Conservation (phyloP, 1,139 yeast genomes). For the Pichia sp. region DNA sequence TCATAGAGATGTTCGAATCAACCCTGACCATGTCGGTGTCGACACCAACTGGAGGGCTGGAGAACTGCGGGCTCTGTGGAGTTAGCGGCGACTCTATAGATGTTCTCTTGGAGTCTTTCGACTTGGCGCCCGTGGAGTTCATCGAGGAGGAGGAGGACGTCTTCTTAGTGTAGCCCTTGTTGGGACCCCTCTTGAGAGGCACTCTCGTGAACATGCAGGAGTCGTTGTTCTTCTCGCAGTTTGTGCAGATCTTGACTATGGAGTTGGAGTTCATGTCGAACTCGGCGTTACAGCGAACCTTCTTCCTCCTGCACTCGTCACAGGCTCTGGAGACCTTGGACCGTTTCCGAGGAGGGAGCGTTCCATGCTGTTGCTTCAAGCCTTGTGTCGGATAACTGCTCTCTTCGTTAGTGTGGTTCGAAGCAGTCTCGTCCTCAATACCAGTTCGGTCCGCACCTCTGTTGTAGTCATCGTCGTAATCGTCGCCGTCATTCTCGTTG, state of each 20-base stretch:
- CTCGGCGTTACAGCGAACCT: conserved; percentile 59
- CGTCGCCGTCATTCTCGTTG: conserved; percentile 7
- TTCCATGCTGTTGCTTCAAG: background rate
- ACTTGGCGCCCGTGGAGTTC: background rate
- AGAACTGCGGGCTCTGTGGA: conserved; percentile 5
- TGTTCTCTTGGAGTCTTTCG: conserved; percentile 8
- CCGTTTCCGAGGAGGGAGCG: conserved; percentile 39
- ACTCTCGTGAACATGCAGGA: conserved; percentile 61
- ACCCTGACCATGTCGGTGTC: background rate
- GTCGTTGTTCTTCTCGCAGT: conserved; percentile 52
- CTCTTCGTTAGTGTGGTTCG: no score
- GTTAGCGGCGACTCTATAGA: background rate
- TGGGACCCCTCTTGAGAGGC: conserved; percentile 74
- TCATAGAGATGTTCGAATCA: background rate
- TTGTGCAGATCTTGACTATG: conserved; percentile 51
- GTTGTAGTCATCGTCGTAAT: background rate
- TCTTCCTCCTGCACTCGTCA: conserved; percentile 63
- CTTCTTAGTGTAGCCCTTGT: conserved; percentile 59
- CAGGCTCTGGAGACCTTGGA: conserved; percentile 69
- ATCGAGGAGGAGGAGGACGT: background rate
- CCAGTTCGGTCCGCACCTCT: no score
- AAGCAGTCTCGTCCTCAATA: no score
- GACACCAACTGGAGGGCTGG: background rate
- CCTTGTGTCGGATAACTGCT: no score
- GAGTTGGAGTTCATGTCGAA: conserved; percentile 41